phyloP scores from a whole-genome alignment of 257 asterid genomes.

The Rauvolfia tetraphylla region DNA sequence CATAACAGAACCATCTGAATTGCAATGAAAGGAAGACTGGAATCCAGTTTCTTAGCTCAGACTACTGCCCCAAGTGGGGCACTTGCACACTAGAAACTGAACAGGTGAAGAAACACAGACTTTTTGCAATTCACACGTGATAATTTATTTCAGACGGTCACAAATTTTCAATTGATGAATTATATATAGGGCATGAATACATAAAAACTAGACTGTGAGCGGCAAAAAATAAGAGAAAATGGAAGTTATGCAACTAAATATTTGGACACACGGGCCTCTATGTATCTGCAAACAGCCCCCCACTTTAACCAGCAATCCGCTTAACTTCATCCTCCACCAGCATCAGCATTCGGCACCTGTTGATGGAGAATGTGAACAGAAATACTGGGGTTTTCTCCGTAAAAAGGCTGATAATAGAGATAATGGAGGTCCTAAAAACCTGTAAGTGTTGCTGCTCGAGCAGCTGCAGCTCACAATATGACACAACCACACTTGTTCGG shows the following conservation, averaged over 20 bases:
- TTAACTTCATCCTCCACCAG: no score
- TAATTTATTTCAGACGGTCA: slow-evolving; percentile 19
- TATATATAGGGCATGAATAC: not conserved
- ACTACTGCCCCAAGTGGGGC: not conserved
- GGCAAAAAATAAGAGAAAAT: not conserved
- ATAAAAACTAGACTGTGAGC: not conserved
- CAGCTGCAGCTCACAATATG: slow-evolving; percentile 53
- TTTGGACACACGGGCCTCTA: not conserved
- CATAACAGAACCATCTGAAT: not conserved
- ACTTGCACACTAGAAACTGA: not conserved
- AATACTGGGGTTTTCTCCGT: not conserved
- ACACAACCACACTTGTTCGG: slow-evolving; percentile 67
- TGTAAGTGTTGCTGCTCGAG: slow-evolving; percentile 21
- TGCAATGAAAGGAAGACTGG: not conserved
- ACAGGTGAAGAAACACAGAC: not conserved
- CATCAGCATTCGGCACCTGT: slow-evolving; percentile 11
- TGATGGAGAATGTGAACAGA: not conserved
- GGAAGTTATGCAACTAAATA: slow-evolving; percentile 5
- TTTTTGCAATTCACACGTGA: not conserved
- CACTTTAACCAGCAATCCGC: not conserved
- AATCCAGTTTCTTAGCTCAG: not conserved
- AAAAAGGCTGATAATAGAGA: not conserved
- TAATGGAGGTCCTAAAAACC: slow-evolving; percentile 15
- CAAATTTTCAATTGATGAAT: slow-evolving; percentile 18
- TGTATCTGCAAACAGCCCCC: not conserved